Conservation (phyloP, 1,284 basidiomycete species). For the Irpex sp. region DNA sequence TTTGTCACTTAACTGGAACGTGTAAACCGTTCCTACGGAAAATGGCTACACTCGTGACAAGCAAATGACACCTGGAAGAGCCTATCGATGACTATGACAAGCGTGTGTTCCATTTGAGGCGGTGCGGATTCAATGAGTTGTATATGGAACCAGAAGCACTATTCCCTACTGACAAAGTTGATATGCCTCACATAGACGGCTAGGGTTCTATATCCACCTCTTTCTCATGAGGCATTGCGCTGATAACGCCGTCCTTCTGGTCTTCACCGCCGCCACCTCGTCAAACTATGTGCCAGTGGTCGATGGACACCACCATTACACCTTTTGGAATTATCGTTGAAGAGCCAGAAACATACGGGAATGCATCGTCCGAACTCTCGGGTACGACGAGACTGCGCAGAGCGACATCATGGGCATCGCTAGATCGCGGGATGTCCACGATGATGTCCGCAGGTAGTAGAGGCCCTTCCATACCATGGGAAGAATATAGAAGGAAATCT, state of each 20-base stretch:
- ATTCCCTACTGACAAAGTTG: too few relatives aligned
- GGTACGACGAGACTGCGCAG: not conserved
- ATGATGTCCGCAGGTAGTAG: not conserved
- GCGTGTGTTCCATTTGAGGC: too few relatives aligned
- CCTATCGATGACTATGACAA: too few relatives aligned
- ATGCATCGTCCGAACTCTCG: not conserved
- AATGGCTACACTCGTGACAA: too few relatives aligned
- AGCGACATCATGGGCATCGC: not conserved
- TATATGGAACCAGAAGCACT: too few relatives aligned
- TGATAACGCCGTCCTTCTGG: not conserved
- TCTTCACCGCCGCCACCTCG: not conserved
- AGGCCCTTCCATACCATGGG: not conserved
- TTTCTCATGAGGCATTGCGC: not conserved
- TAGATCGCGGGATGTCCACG: not conserved
- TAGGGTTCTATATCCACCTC: not conserved
- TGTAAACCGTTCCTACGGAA: too few relatives aligned
- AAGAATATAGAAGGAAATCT: not conserved
- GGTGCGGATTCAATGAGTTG: too few relatives aligned
- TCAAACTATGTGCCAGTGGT: not conserved
- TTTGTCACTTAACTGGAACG: too few relatives aligned
- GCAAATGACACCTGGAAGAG: too few relatives aligned
- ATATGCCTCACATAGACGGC: not conserved
- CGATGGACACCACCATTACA: not conserved
- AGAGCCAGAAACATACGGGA: not conserved
- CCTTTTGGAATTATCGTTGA: not conserved